Evolutionary conservation across 495 filamentous ascomycete species (phyloP), one percentile per base, ranked within the genome.

Genomic region (Bombardia bombarda): DNA sequence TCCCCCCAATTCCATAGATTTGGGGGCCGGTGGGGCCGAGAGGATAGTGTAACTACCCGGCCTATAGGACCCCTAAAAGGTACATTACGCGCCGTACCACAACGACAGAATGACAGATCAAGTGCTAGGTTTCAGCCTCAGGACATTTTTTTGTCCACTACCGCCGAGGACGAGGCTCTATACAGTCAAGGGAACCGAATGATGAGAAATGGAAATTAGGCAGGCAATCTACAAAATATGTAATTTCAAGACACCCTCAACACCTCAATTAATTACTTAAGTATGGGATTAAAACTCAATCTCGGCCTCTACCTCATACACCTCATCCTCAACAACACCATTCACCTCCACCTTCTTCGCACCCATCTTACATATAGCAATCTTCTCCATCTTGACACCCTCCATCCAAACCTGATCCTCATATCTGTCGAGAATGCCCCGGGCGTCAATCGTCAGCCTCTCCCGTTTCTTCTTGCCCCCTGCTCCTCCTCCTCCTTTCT

Each of bases 291-390:
- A 55, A 25, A 70, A 45, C 7, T 55, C 67, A 42, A 75, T 65
- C 46, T 70, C 71, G 10, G 62, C 70, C 24, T 65, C 75, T 32
- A 73, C 70, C 40, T 73, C 70, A 47, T 77, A 80, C 45, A 51
- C 62, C 57, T 58, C 64, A 44, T 66, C 66, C 47, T 54, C 64
- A 42, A 74, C 59, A n/a, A 51, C 53, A 12, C 40, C 54, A 19
- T 33, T 14, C n/a, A 51, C 61, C 10, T 68, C 51, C 16, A 74
- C 55, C 52, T 75, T 76, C 68, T 77, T 79, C 31, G 86, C 84
- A 1, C 85, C 85, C 85, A 90, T 89, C 60, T 74, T 74, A 55
- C 83, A 90, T 38, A 93, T 80, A 23, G 72, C 77, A 7, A 93
- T 55, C 28, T 66, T 75, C 40, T 84, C 76, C 25, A 90, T 41